Conservation (phyloP, 2,329 filamentous ascomycete species). For the Arthrinium phaeospermum region DNA sequence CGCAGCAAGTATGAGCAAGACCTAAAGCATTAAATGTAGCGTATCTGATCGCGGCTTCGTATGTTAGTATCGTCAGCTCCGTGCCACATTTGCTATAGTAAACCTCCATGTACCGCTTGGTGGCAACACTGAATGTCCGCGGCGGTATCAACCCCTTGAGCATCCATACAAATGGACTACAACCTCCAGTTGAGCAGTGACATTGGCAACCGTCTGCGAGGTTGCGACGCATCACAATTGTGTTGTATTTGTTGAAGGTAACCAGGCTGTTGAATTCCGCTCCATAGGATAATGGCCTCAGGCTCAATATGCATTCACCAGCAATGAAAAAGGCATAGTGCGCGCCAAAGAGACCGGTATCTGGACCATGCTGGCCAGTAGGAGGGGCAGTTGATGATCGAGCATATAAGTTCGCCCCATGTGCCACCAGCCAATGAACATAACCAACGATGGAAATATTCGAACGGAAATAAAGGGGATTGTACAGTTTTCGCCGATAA, state of each 20-base stretch:
- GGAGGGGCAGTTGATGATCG: background rate
- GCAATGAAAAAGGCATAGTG: background rate
- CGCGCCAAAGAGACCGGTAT: background rate
- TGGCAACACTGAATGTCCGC: background rate
- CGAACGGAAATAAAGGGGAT: too few relatives aligned
- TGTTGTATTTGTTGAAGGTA: background rate
- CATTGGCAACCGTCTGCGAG: constrained; percentile 17
- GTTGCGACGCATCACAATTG: background rate
- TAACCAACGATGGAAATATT: background rate
- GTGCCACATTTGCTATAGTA: background rate
- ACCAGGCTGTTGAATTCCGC: background rate
- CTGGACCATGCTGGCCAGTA: background rate
- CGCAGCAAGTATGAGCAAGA: constrained; percentile 10
- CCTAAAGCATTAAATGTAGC: constrained; percentile 13
- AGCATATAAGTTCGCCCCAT: constrained; percentile 13
- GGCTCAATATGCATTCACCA: too few relatives aligned
- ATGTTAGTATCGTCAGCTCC: background rate
- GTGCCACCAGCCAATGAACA: constrained; percentile 12
- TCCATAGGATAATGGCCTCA: background rate
- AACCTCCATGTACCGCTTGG: background rate
- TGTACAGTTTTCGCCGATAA: too few relatives aligned
- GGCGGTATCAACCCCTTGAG: background rate
- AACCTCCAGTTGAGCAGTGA: constrained; percentile 19
- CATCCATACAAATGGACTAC: constrained; percentile 19
- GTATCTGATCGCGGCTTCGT: constrained; percentile 14